These are phyloP conservation scores for Arabis alpina DNA, from an alignment of 345 rosid genomes.

Conservation along the genomic window DNA sequence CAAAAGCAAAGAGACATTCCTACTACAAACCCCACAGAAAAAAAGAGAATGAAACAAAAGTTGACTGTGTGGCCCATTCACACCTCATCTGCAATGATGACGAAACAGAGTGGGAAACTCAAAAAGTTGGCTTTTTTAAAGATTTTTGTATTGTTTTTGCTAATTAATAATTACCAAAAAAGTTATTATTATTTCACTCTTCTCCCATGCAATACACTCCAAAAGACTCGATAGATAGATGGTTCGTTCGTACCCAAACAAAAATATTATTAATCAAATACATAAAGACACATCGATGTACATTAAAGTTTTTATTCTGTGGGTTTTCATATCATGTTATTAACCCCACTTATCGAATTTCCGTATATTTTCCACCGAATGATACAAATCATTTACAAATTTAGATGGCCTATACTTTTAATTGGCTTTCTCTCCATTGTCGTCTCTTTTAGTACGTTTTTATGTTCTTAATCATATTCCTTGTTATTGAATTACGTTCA, in stretches of 20 bases:
- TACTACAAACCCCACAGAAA: slow-evolving; percentile 43
- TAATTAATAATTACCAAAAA: slow-evolving; percentile 33
- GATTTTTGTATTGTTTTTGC: background rate
- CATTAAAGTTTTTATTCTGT: slow-evolving; percentile 29
- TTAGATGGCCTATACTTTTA: background rate
- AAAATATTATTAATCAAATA: background rate
- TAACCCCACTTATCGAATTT: slow-evolving; percentile 37
- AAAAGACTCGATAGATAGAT: slow-evolving; percentile 44
- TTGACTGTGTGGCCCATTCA: slow-evolving; percentile 40
- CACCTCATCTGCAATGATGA: slow-evolving; percentile 52
- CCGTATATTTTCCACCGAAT: slow-evolving; percentile 28
- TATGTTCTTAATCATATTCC: background rate
- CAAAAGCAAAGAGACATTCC: slow-evolving; percentile 48
- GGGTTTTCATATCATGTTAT: slow-evolving; percentile 30
- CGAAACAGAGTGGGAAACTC: slow-evolving; percentile 43
- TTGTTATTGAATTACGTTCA: background rate
- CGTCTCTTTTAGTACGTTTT: slow-evolving; percentile 6
- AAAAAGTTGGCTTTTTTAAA: slow-evolving; percentile 28
- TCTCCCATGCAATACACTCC: slow-evolving; percentile 44
- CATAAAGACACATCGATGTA: slow-evolving; percentile 37
- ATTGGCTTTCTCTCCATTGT: slow-evolving; percentile 22
- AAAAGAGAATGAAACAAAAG: slow-evolving; percentile 44
- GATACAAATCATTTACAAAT: slow-evolving; percentile 22
- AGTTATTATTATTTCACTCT: slow-evolving; percentile 21
- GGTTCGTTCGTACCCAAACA: slow-evolving; percentile 28